These are phyloP conservation scores for Achlya hypogyna DNA, from an alignment of 352 stramenopile genomes.

Conservation along the genomic window DNA sequence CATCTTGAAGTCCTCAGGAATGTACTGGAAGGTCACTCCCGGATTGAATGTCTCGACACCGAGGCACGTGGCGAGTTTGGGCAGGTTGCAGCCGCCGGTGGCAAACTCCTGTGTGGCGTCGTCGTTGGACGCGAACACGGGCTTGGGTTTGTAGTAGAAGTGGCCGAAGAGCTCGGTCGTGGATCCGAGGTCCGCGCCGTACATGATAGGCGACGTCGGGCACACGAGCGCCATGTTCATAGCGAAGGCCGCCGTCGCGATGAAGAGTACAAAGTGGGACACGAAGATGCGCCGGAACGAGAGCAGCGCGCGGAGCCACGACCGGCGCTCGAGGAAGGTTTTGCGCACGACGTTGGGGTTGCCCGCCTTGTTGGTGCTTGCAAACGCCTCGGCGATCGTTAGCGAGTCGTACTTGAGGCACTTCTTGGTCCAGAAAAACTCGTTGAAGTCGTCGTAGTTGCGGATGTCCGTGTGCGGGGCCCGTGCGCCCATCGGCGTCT, in stretches of 20 bases:
- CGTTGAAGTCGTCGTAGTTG: constrained; percentile 28
- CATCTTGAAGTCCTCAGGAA: constrained; percentile 16
- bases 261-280: constrained; percentile 21
- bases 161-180: background rate
- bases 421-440: constrained; percentile 29
- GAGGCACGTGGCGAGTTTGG: constrained; percentile 18
- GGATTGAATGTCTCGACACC: constrained; percentile 6
- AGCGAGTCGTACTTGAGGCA: constrained; percentile 24
- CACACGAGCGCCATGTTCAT: constrained; percentile 25
- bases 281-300: constrained; percentile 26
- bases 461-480: constrained; percentile 22
- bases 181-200: constrained; percentile 6
- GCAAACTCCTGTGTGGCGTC: background rate
- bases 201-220: constrained; percentile 23
- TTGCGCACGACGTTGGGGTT: constrained; percentile 22
- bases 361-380: constrained; percentile 20
- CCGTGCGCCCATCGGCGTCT: constrained; percentile 22
- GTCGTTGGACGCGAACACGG: background rate
- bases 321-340: constrained; percentile 23
- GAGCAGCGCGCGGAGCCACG: constrained; percentile 22
- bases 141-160: background rate
- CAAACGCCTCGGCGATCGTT: constrained; percentile 22
- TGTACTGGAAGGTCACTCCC: background rate
- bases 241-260: constrained; percentile 21
- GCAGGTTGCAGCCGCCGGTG: background rate